Evolutionary conservation across 2,329 filamentous ascomycete species (phyloP), one percentile per base, ranked within the genome.

Genomic region (Penicillium sp.): DNA sequence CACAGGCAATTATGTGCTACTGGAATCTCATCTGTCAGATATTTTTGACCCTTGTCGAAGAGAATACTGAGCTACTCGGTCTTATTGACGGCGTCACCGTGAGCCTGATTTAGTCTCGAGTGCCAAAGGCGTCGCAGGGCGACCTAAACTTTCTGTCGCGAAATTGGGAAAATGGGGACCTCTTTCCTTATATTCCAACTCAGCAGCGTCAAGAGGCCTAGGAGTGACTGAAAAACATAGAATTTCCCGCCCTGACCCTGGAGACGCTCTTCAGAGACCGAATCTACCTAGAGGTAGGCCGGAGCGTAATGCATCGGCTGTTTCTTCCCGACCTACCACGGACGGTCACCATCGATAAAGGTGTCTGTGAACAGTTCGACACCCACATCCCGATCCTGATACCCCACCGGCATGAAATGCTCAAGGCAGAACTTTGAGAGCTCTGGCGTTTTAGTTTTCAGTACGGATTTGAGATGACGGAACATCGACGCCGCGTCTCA

Each of bases 401-500:
- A 9, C 25, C 37, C 5, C 24, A 9, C 13, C 33, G 24, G 27
- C 32, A 49, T 32, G 27, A 39, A 34, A 26, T 26, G 26, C 44
- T 49, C 3, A 29, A 35, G 28, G 4, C 18, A 18, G 40, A 47
- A 13, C 38, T 52, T 6, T 39, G 39, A 9, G 53, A 56, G 24
- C 32, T 56, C 25, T 56, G 47, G 53, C 45, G 53, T 3, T 55
- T 55, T 36, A 49, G 53, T 39, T 46, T 55, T 38, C 47, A 55
- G 32, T 55, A 55, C 18, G 47, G 49, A 12, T 53, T 56, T 27
- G 37, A 39, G 26, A 39, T 39, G 36, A 38, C 36, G n/a, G 36
- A 38, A 4, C 36, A 38, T 9, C 12, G 9, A 13, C 36, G 36
- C 4, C n/a, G 36, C n/a, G n/a, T 38, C 3, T 32, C 29, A 11